These are phyloP conservation scores for Fusarium newnesense DNA, from an alignment of 2,329 filamentous ascomycete genomes.

Conservation along the genomic window DNA sequence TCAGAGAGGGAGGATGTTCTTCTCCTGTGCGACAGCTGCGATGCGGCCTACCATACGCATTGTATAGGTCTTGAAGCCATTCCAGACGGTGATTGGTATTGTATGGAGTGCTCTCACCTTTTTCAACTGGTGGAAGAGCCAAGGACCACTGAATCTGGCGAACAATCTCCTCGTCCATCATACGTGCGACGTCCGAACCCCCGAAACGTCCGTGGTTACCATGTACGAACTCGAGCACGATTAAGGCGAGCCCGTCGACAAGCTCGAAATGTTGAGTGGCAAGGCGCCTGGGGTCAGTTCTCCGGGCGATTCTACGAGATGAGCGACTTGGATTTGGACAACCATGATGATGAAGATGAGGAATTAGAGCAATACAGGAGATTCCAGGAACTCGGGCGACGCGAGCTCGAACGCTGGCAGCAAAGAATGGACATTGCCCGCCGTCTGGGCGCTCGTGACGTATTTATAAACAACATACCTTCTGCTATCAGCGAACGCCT, in stretches of 20 bases:
- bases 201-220: slow-evolving; percentile 48
- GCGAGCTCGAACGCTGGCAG: slow-evolving; percentile 79
- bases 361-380: slow-evolving; percentile 69
- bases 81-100: slow-evolving; percentile 87
- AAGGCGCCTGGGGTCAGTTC: slow-evolving; percentile 81
- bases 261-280: slow-evolving; percentile 85
- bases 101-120: slow-evolving; percentile 78
- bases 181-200: slow-evolving; percentile 46
- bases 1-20: slow-evolving; percentile 85
- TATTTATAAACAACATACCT: slow-evolving; percentile 73
- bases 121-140: slow-evolving; percentile 52
- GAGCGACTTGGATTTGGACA: slow-evolving; percentile 55
- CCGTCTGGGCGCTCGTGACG: slow-evolving; percentile 77
- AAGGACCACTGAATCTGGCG: slow-evolving; percentile 48
- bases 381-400: slow-evolving; percentile 65
- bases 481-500: slow-evolving; percentile 70
- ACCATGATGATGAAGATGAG: slow-evolving; percentile 71
- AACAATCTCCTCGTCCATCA: slow-evolving; percentile 47
- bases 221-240: slow-evolving; percentile 66
- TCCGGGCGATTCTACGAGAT: slow-evolving; percentile 70
- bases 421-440: slow-evolving; percentile 84
- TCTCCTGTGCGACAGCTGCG: slow-evolving; percentile 91
- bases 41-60: slow-evolving; percentile 89
- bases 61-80: slow-evolving; percentile 85
- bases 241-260: slow-evolving; percentile 66